Base-by-base conservation (phyloP, 1,284 basidiomycete species). In the Porodaedalea pini region DNA sequence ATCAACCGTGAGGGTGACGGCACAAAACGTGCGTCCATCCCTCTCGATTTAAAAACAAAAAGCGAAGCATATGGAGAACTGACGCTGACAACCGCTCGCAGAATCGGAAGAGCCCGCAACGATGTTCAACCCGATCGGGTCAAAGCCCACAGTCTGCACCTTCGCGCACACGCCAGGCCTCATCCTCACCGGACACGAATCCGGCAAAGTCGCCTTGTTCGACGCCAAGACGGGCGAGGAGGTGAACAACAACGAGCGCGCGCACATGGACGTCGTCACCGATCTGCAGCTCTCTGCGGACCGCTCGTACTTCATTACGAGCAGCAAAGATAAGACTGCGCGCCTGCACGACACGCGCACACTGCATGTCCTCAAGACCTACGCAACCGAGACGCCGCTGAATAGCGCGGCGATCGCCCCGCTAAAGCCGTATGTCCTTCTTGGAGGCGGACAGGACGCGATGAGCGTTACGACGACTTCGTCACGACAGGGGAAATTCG, bases 381-480 rank as follows among this genome's bases (percentile, higher is more conserved):
- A 81, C 73, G 73, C 85, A 13, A 96, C 95, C 4, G 94, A 98
- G 72, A 98, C 95, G 1, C 96, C 96, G 0, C 76, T 99, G 61
- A 99, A 99, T 76, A 94, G 91, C 64, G 94, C 96, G 1, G 86
- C 93, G 23, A 79, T 98, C 51, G 83, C 94, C 15, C 91, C 92
- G 2, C 78, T 81, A 55, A 83, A 86, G 68, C 96, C 95, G 48
- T 98, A 94, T 69, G 90, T 91, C 50, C 81, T 97, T 32, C 78
- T 98, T 40, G 97, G 97, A 54, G 96, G 96, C 73, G 96, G 96
- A 56, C 96, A 98, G 74, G 96, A 98, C 70, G 96, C 96, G 7
- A 98, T 96, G 94, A 89, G 79, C 68, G 96, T 99, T 57, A 98
- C 97, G 13, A 98, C 94, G 3, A 99, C 96, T 1, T 93, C 91